Base-by-base conservation (phyloP, 306 rosid genomes). In the Acacia acuminata region DNA sequence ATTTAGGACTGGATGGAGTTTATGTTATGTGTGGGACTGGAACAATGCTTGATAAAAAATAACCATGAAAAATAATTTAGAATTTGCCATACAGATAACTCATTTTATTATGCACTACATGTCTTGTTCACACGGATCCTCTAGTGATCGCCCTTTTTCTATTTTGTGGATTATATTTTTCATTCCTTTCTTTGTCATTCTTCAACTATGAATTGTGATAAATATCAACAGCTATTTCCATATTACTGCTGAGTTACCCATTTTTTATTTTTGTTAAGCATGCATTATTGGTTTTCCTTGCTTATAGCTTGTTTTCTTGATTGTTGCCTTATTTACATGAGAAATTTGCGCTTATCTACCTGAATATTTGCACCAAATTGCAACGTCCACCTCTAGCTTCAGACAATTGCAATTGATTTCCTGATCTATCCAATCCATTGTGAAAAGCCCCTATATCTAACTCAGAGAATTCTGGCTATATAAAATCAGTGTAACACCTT, bases 281-380 rank as follows among this genome's bases (percentile, higher is more conserved):
- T 61, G 36, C 67, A 34, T 67, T 55, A 55, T 55, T 55, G 25
- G 25, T 73, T 66, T 83, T 56, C 45, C 71, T 63, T 48, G 66
- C 38, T 78, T 53, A 8, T 66, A 22, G 14, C 16, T 60, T 60
- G 32, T 22, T 71, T 67, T 80, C 4, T 71, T 81, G 67, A 44
- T 20, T 43, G 27, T 75, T 85, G 22, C 70, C 47, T 22, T 19
- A 20, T 8, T 55, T 55, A 20, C 5, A 56, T 3, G 64, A n/a
- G 64, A 56, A 56, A n/a, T 8, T 56, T 56, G 64, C 27, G 3
- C 10, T 27, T 56, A n/a, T n/a, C 27, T 13, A 3, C 64, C 22
- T n/a, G 11, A 56, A n/a, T n/a, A 20, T 56, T n/a, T n/a, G 27
- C 64, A n/a, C 11, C 64, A 14, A n/a, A n/a, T n/a, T 56, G 64